Evolutionary conservation across 164 flowering plant genomes (phyloP), one percentile per base, ranked within the genome.

Genomic region (Stephania cephalantha): DNA sequence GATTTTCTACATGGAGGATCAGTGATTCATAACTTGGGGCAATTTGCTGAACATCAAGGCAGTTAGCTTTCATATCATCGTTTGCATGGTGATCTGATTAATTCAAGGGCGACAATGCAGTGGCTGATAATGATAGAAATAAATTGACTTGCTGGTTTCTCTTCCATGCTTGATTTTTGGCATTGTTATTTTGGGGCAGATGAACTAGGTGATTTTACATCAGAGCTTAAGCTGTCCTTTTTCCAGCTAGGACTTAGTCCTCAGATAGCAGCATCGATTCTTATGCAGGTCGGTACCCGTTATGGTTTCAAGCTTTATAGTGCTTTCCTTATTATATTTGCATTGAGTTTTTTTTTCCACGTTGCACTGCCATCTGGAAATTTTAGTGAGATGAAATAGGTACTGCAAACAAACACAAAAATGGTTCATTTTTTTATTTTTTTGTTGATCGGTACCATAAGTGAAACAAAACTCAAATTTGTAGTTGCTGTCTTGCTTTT

Each of bases 221-320:
- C 88, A 58, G 97, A 89, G 81, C 91, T 96, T 71, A 94, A 96
- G 83, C 85, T 96, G 66, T 96, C 99, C n/a, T 82, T 96, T 73
- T 96, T 96, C 80, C 99, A 94, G 87, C 97, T 96, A 74, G 99
- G 99, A 67, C 86, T 96, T 79, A 89, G 99, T 83, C 99, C 97
- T 69, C 98, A 91, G 81, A 96, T 96, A 74, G 89, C 84, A 75
- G 97, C 98, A 79, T 96, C 98, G 30, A 94, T 96, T 80, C 78
- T 96, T 71, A 94, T 96, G 99, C 97, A 96, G 97, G 99, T 94
- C 73, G 65, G 42, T 31, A 55, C 31, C 45, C 71, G 6, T 22
- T 53, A 42, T 46, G 20, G 30, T 48, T 44, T 64, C 44, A 22
- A 69, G 17, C 44, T 75, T 11, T 35, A 53, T 25, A 67, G 35